Evolutionary conservation across 768 basidiomycete genomes (phyloP).

Genomic region (Coprinopsis cinerea): DNA sequence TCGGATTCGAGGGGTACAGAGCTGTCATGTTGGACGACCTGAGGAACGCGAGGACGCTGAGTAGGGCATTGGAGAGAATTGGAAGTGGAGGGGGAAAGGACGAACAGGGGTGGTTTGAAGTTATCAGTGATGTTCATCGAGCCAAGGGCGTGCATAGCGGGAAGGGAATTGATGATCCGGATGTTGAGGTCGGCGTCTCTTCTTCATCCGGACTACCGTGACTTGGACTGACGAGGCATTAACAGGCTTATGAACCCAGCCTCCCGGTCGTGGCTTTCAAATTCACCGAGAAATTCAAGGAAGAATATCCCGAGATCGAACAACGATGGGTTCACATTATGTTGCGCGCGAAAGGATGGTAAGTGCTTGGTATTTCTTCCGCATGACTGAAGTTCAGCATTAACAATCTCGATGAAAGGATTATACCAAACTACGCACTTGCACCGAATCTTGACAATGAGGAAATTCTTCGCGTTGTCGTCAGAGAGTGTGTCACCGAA

Average conservation of each 20-base stretch:
- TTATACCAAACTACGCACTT: conserved; percentile 46
- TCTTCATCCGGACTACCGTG: conserved; percentile 4
- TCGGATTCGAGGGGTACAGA: conserved; percentile 55
- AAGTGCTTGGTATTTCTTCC: conserved; percentile 19
- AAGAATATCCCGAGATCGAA: conserved; percentile 50
- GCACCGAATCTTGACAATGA: conserved; percentile 48
- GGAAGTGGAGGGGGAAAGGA: too few species aligned
- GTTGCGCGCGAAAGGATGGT: conserved; percentile 50
- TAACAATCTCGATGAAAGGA: conserved; percentile 23
- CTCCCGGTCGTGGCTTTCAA: conserved; percentile 66
- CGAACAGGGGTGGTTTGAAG: conserved; percentile 43
- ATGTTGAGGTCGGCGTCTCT: conserved; percentile 44
- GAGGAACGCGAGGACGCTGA: conserved; percentile 58
- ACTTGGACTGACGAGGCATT: conserved; percentile 13
- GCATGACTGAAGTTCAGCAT: neutral
- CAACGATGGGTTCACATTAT: conserved; percentile 56
- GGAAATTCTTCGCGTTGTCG: conserved; percentile 62
- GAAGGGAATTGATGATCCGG: conserved; percentile 40
- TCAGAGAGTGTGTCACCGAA: conserved; percentile 54
- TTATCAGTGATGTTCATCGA: conserved; percentile 53
- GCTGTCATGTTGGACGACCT: conserved; percentile 42
- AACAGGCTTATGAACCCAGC: conserved; percentile 46
- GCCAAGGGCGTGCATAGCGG: conserved; percentile 26
- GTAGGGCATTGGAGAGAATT: conserved; percentile 50
- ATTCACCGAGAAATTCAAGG: conserved; percentile 51